phyloP scores from a whole-genome alignment of 805 yeast species.

The Candida lessepsii region DNA sequence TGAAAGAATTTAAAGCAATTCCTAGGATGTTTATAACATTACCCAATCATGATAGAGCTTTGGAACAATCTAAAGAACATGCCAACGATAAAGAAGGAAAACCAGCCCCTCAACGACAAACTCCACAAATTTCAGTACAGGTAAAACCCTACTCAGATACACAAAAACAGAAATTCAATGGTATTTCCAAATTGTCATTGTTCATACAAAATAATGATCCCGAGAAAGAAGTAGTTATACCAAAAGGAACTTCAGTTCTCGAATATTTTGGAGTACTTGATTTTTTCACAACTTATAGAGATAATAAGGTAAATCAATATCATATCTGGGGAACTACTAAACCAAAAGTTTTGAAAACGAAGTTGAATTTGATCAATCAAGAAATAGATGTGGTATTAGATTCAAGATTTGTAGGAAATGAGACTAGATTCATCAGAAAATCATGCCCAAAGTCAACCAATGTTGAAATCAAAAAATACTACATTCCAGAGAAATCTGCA shows the following conservation, averaged over 20 bases:
- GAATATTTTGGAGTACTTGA: slow-evolving; percentile 77
- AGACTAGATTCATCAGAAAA: slow-evolving; percentile 69
- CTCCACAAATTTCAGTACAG: slow-evolving; percentile 32
- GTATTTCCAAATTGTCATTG: slow-evolving; percentile 68
- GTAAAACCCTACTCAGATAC: slow-evolving; percentile 62
- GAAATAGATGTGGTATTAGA: slow-evolving; percentile 64
- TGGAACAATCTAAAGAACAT: slow-evolving; percentile 7
- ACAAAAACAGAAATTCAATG: slow-evolving; percentile 58
- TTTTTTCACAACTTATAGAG: slow-evolving; percentile 58
- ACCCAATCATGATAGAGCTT: slow-evolving; percentile 33
- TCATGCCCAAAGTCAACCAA: slow-evolving; percentile 67
- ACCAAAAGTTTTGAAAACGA: slow-evolving; percentile 35
- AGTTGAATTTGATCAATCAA: slow-evolving; percentile 2
- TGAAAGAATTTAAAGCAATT: slow-evolving; percentile 25
- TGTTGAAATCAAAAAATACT: slow-evolving; percentile 56
- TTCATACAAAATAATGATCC: slow-evolving; percentile 32
- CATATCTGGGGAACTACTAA: slow-evolving; percentile 65
- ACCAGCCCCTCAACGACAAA: slow-evolving; percentile 16
- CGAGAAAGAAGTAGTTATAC: slow-evolving; percentile 24
- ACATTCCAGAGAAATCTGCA: slow-evolving; percentile 36
- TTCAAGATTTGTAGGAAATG: slow-evolving; percentile 76
- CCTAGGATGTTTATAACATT: slow-evolving; percentile 31
- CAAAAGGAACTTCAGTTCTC: slow-evolving; percentile 49
- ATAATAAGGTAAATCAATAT: slow-evolving; percentile 74
- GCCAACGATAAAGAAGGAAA: neutral